Conservation (phyloP, 176 grass and related monocot species). For the Areca catechu region DNA sequence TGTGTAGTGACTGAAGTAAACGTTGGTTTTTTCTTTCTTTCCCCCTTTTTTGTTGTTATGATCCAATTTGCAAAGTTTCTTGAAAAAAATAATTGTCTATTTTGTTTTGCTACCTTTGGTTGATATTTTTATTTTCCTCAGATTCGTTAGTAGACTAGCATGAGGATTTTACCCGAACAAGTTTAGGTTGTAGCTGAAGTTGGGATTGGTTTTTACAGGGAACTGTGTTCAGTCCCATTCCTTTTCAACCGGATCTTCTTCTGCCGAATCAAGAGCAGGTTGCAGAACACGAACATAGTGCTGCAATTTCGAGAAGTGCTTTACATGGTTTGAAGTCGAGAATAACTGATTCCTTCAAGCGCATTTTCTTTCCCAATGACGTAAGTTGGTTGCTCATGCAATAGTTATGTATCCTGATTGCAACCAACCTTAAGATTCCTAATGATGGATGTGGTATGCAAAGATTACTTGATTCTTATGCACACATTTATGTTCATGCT, state of each 20-base stretch:
- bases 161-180: too few relatives aligned
- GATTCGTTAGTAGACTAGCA: too few relatives aligned
- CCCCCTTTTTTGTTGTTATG: too few relatives aligned
- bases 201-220: slow-evolving; percentile 39
- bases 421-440: not conserved
- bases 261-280: slow-evolving; percentile 20
- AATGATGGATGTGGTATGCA: not conserved
- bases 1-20: too few relatives aligned
- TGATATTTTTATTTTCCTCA: too few relatives aligned
- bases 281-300: slow-evolving; percentile 22
- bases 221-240: slow-evolving; percentile 65
- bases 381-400: slow-evolving; percentile 28
- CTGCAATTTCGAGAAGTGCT: slow-evolving; percentile 3
- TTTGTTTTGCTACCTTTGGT: too few relatives aligned
- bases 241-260: slow-evolving; percentile 57
- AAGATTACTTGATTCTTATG: not conserved
- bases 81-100: too few relatives aligned
- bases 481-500: too few relatives aligned
- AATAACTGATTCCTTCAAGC: slow-evolving; percentile 44
- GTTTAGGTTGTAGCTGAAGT: not conserved
- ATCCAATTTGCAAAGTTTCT: too few relatives aligned
- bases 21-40: too few relatives aligned
- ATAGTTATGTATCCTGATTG: not conserved
- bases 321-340: slow-evolving; percentile 30
- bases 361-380: slow-evolving; percentile 43